Base-by-base conservation (phyloP, 495 filamentous ascomycete species). In the Hapsidospora chrysogenum region DNA sequence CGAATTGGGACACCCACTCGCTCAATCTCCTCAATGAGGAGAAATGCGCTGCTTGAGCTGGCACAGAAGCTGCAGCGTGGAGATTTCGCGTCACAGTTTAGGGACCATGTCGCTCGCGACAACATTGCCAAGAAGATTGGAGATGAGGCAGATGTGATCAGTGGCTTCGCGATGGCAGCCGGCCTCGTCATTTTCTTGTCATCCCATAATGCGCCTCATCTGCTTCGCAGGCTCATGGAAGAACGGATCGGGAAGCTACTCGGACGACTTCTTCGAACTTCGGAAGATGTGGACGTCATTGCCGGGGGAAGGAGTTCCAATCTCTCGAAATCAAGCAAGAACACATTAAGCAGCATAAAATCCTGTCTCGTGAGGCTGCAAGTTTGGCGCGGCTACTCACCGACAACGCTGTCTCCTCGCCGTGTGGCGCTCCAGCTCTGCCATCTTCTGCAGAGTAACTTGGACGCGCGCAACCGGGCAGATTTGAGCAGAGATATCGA, bases 61-160 rank as follows among this genome's bases (percentile, higher is more conserved):
- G 73, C 72, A n/a, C 58, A 64, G 36, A 85, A 83, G 49, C 63
- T 85, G 31, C 64, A 72, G 31, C 68, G 87, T 15, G 69, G 72
- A 34, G 52, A 60, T 8, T 80, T 78, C 45, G 61, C 62, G 31
- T 63, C 62, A n/a, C 77, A 81, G 20, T 84, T 93, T 41, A 60
- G 79, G 5, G 76, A 87, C 31, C 72, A 79, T 40, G 71, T 70
- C n/a, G 72, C 80, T 31, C 79, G 79, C 36, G 62, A 64, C 27
- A 68, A 70, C 20, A 57, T 96, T 1, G 65, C 85, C 31, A 54
- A 59, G 22, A 60, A 60, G 17, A 49, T 77, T 6, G 61, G 50
- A 1, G 51, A 60, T 15, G 70, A 75, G 48, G 48, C 46, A 0
- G 72, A 77, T 46, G 34, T 63, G 14, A 63, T 83, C 25, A 63